phyloP scores from a whole-genome alignment of 2,329 filamentous ascomycete species.

The Bipolaris gigantea region DNA sequence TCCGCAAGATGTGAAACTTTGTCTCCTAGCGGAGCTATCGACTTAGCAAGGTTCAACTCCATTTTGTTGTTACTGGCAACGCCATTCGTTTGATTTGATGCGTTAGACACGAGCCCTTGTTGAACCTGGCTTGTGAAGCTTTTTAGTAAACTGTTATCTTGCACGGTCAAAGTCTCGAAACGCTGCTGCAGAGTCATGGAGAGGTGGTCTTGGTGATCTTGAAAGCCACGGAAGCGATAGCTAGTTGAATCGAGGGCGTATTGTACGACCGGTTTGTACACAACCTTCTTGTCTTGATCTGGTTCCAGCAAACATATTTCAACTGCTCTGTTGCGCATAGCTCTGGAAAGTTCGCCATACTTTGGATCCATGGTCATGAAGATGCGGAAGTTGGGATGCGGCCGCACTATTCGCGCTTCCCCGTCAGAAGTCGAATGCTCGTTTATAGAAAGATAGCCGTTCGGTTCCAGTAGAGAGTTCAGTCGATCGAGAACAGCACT shows the following conservation, averaged over 20 bases:
- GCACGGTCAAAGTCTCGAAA: conserved; percentile 43
- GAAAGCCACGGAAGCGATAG: conserved; percentile 45
- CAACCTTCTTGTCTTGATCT: conserved; percentile 2
- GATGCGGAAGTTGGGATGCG: conserved; percentile 85
- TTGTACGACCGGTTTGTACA: conserved; percentile 5
- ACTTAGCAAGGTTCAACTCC: background rate
- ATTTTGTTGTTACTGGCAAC: background rate
- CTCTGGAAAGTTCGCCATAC: conserved; percentile 89
- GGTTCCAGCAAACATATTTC: conserved; percentile 73
- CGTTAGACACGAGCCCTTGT: conserved; percentile 14
- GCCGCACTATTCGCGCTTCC: conserved; percentile 74
- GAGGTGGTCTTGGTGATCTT: conserved; percentile 11
- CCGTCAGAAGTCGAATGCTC: conserved; percentile 86
- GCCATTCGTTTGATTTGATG: conserved; percentile 3
- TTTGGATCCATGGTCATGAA: conserved; percentile 92
- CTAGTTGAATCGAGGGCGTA: conserved; percentile 45
- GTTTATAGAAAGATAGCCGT: conserved; percentile 86
- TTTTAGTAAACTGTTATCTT: conserved; percentile 32
- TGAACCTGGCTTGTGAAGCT: conserved; percentile 37
- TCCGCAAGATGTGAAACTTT: conserved; percentile 30
- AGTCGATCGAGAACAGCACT: conserved; percentile 91
- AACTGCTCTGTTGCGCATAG: conserved; percentile 93
- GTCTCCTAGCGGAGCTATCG: conserved; percentile 1
- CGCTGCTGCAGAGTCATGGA: conserved; percentile 21
- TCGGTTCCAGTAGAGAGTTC: conserved; percentile 90